Conservation (phyloP, 805 yeast species). For the Nakazawaea populi region DNA sequence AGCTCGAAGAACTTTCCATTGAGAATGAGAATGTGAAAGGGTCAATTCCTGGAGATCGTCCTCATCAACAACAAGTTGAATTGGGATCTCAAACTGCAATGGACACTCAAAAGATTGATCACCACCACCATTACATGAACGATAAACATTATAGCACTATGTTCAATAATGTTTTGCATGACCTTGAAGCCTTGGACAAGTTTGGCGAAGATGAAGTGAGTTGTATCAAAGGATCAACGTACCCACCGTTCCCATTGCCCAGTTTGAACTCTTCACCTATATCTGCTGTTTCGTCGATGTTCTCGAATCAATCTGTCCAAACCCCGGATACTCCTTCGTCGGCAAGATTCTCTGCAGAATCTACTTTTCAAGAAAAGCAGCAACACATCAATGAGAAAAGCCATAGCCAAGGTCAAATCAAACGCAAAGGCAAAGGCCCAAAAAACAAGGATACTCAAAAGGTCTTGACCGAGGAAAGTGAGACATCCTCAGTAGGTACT, state of each 20-base stretch:
- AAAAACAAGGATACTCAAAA: not conserved
- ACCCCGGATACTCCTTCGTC: not conserved
- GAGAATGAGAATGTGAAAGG: not conserved
- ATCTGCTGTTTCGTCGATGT: not conserved
- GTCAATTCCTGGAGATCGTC: not conserved
- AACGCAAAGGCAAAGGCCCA: not conserved
- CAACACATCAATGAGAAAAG: too few relatives aligned
- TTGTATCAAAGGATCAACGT: not conserved
- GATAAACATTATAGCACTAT: constrained; percentile 1
- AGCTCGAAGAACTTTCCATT: not conserved
- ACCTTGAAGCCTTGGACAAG: not conserved
- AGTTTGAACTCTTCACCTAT: not conserved
- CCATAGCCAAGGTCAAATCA: too few relatives aligned
- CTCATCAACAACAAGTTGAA: too few relatives aligned
- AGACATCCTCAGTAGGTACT: not conserved
- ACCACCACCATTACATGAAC: not conserved
- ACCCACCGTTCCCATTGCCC: not conserved
- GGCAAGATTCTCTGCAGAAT: not conserved
- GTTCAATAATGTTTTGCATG: not conserved
- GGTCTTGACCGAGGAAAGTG: not conserved
- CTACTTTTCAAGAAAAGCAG: not conserved
- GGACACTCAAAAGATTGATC: not conserved
- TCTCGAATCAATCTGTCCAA: not conserved
- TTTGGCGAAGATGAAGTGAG: not conserved
- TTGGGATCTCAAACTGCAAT: too few relatives aligned